Conservation (phyloP, 2,329 filamentous ascomycete species). For the Peltaster fructicola region DNA sequence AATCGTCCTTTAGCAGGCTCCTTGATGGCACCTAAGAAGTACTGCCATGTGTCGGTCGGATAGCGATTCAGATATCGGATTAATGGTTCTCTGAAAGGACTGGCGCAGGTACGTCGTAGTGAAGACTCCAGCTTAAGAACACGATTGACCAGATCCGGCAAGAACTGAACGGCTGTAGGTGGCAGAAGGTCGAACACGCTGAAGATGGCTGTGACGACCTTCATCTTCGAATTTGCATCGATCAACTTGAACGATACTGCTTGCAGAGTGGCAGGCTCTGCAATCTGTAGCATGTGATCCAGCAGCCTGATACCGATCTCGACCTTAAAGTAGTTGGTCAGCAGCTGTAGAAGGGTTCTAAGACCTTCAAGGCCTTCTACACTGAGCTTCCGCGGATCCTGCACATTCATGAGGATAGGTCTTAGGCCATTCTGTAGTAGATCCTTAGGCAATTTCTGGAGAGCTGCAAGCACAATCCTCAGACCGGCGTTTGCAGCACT, state of each 20-base stretch:
- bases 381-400: conserved; percentile 78
- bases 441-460: conserved; percentile 85
- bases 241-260: conserved; percentile 89
- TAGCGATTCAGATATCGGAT: conserved; percentile 92
- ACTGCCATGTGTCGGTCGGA: conserved; percentile 67
- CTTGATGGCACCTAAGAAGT: conserved; percentile 62
- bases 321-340: conserved; percentile 98
- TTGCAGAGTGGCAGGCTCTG: conserved; percentile 62
- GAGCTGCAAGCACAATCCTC: conserved; percentile 71
- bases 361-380: conserved; percentile 83
- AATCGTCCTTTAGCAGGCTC: conserved; percentile 81
- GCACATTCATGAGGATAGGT: conserved; percentile 89
- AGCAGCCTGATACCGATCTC: conserved; percentile 88
- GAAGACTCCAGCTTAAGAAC: conserved; percentile 79
- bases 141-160: conserved; percentile 74
- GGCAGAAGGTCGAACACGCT: conserved; percentile 96
- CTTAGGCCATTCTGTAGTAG: conserved; percentile 83
- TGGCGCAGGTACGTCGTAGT: conserved; percentile 71
- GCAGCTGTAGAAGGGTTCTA: conserved; percentile 68
- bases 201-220: conserved; percentile 83
- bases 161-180: conserved; percentile 73
- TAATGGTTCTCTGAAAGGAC: conserved; percentile 76
- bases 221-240: conserved; percentile 84
- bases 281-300: conserved; percentile 82
- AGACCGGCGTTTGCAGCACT: conserved; percentile 84